Percentiles rank a stretch among this genome's conserved stretches.
phyloP scores from a whole-genome alignment of 2,329 filamentous ascomycete genomes.

The Pseudogymnoascus sp. region DNA sequence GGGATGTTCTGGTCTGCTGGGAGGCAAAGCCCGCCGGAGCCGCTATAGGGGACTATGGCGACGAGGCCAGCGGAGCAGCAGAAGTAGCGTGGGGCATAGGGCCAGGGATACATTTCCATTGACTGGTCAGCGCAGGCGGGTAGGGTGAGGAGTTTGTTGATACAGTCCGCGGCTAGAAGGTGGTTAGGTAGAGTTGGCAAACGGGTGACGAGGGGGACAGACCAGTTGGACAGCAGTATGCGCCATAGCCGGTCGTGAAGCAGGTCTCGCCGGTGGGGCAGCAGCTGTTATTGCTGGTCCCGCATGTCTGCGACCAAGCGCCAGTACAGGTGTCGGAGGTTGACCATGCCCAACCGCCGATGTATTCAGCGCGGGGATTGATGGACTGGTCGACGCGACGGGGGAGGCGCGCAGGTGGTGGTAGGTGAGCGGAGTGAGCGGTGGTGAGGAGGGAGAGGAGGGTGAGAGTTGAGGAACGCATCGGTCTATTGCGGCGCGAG shows the following conservation, averaged over 20 bases:
- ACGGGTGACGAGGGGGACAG: neutral
- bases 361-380: neutral
- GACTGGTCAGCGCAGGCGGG: neutral
- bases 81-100: neutral
- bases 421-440: neutral
- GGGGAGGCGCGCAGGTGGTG: neutral
- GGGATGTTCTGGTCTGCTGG: neutral
- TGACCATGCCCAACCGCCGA: neutral
- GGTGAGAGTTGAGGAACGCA: neutral
- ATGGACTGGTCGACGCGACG: neutral
- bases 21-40: neutral
- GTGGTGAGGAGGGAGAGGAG: neutral
- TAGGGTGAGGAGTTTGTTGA: neutral
- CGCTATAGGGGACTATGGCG: neutral
- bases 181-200: neutral
- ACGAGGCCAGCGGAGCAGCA: neutral
- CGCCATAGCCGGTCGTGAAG: neutral
- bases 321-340: neutral
- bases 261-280: neutral
- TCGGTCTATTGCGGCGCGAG: neutral
- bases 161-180: neutral
- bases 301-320: neutral
- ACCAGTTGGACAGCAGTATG: neutral
- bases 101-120: constrained; percentile 5
- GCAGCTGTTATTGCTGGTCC: constrained; percentile 1